Evolutionary conservation across 805 yeast genomes (phyloP), one percentile per base, ranked within the genome.

Genomic region (Geotrichum ghanense): DNA sequence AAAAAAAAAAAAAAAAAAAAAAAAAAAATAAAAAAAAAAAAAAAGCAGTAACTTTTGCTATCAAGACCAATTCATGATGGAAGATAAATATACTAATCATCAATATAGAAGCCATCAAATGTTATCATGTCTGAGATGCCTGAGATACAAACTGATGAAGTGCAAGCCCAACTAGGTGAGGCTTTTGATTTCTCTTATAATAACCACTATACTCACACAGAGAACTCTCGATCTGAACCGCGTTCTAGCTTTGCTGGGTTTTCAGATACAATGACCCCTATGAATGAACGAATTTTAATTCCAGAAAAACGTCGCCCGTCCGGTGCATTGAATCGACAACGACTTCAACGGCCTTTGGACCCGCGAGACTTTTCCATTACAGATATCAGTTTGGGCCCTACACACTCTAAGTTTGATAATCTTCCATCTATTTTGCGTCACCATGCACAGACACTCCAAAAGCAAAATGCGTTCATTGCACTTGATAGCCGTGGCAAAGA

Each of bases 401-500:
- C 56, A 10, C 55, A 62, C 45, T 56, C 61, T 40, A 62, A 59
- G 41, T 72, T 75, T 49, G 83, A 79, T 47, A 77, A 81, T 47
- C 66, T 92, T 50, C 81, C 90, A 1, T 71, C 80, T 5, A 80
- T 87, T 14, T 66, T 92, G 48, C 69, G 89, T 41, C 81, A 78
- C 47, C 68, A 98, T 31, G 94, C 86, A 3, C 69, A 73, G 16
- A 65, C 76, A 3, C 79, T 79, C 51, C 73, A 74, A 16, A 77
- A 76, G 45, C 88, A 84, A 47, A 68, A 72, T 7, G 96, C 97
- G 0, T 71, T 90, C 37, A 64, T 80, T 41, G 74, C 79, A 1
- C 67, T 92, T 12, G 95, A 88, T 58, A 59, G 73, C 2, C 83
- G 76, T 54, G 97, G 96, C 3, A 89, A 86, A 59, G 97, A 89